phyloP scores from a whole-genome alignment of 225 moss, liverwort and hornwort genomes.

The Pseudoscleropodium purum region DNA sequence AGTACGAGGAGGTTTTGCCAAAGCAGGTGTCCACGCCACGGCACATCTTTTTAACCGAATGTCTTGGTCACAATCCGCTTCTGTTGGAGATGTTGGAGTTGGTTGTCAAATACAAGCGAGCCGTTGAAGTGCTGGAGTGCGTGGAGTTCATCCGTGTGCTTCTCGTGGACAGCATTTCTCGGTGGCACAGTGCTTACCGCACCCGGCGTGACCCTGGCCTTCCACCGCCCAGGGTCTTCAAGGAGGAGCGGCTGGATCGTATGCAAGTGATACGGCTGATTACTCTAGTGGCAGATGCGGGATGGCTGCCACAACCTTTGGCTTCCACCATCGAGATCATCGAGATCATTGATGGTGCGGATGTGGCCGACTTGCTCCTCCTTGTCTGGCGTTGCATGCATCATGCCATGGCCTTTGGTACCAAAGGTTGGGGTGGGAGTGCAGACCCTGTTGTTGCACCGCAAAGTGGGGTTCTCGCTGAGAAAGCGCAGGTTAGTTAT shows the following conservation, averaged over 20 bases:
- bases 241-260: slow-evolving; percentile 65
- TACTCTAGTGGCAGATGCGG: slow-evolving; percentile 71
- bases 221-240: slow-evolving; percentile 55
- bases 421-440: slow-evolving; percentile 53
- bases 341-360: slow-evolving; percentile 77
- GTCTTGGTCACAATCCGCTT: slow-evolving; percentile 65
- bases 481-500: slow-evolving; percentile 52
- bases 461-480: slow-evolving; percentile 6
- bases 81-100: slow-evolving; percentile 92
- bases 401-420: slow-evolving; percentile 63
- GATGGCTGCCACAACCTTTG: slow-evolving; percentile 87
- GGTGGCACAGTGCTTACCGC: slow-evolving; percentile 81
- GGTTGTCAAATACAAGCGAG: slow-evolving; percentile 48
- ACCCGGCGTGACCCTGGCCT: slow-evolving; percentile 55
- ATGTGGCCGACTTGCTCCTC: slow-evolving; percentile 88
- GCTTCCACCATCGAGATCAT: slow-evolving; percentile 88
- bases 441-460: slow-evolving; percentile 11
- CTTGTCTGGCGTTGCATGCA: slow-evolving; percentile 99
- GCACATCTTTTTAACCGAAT: slow-evolving; percentile 84
- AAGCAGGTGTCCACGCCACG: slow-evolving; percentile 78
- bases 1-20: slow-evolving; percentile 95
- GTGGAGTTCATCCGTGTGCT: slow-evolving; percentile 89
- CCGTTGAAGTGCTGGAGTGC: slow-evolving; percentile 52
- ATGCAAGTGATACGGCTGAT: slow-evolving; percentile 75
- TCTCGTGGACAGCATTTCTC: slow-evolving; percentile 74